These are phyloP conservation scores for Gossypium schwendimanii DNA, from an alignment of 441 rosid genomes.

Conservation along the genomic window DNA sequence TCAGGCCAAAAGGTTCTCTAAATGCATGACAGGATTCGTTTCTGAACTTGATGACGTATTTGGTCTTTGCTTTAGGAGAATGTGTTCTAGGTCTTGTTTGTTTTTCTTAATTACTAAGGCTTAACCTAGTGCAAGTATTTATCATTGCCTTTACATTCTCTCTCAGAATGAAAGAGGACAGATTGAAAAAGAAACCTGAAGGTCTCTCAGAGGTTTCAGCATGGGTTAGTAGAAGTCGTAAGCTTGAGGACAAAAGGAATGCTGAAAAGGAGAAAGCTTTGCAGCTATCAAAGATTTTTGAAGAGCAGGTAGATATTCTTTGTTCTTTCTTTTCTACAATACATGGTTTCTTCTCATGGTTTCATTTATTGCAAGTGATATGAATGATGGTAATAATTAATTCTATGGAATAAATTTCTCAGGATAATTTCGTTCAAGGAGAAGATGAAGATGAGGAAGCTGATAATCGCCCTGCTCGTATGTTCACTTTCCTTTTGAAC, in stretches of 20 bases:
- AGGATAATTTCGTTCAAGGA: constrained; percentile 74
- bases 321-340: constrained; percentile 1
- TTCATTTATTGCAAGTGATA: neutral
- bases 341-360: constrained; percentile 8
- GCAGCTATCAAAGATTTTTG: constrained; percentile 74
- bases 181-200: constrained; percentile 57
- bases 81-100: neutral
- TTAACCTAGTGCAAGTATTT: neutral
- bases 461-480: constrained; percentile 35
- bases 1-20: neutral
- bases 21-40: neutral
- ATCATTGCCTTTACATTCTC: neutral
- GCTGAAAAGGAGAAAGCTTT: constrained; percentile 72
- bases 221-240: constrained; percentile 76
- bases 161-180: constrained; percentile 77
- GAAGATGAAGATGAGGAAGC: constrained; percentile 67
- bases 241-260: constrained; percentile 62
- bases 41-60: neutral
- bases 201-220: constrained; percentile 56
- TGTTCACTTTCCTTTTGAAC: constrained; percentile 21
- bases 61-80: neutral
- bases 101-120: neutral
- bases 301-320: constrained; percentile 62
- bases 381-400: constrained; percentile 6
- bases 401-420: constrained; percentile 17